A percentile compares a stretch with the other conserved stretches of the same genome.
phyloP scores from a whole-genome alignment of 192 early-diverging fungal genomes.

The Coemansia sp. region DNA sequence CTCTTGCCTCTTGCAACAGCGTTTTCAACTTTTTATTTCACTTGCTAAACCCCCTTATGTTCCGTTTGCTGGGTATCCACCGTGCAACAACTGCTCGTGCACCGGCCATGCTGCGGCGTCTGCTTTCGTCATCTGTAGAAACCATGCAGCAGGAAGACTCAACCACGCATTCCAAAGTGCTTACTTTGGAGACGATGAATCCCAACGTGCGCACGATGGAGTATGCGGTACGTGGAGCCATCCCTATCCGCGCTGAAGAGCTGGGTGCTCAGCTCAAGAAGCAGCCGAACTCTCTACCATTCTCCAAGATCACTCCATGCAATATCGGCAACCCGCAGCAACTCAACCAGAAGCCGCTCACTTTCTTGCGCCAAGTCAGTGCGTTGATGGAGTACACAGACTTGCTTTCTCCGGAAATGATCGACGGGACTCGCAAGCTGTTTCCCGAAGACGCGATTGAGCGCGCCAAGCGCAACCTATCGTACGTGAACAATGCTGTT shows the following conservation, averaged over 20 bases:
- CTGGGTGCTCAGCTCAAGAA: slow-evolving; percentile 58
- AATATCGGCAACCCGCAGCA: slow-evolving; percentile 96
- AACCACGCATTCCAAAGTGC: slow-evolving; percentile 55
- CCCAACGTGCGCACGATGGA: slow-evolving; percentile 71
- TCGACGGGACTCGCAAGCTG: slow-evolving; percentile 60
- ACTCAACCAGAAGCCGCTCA: slow-evolving; percentile 85
- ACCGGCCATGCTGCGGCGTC: slow-evolving; percentile 7
- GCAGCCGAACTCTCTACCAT: slow-evolving; percentile 58
- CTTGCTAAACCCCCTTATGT: slow-evolving; percentile 4
- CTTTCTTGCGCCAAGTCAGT: slow-evolving; percentile 94
- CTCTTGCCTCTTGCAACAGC: slow-evolving; percentile 4
- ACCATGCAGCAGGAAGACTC: slow-evolving; percentile 6
- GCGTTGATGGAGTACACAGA: slow-evolving; percentile 89
- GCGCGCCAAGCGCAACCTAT: slow-evolving; percentile 68
- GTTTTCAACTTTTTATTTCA: neutral
- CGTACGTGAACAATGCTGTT: slow-evolving; percentile 67
- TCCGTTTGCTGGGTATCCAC: slow-evolving; percentile 14
- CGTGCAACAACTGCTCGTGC: slow-evolving; percentile 11
- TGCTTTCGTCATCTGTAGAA: slow-evolving; percentile 29
- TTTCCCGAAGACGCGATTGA: slow-evolving; percentile 86
- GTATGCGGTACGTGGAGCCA: slow-evolving; percentile 94
- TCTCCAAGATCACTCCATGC: slow-evolving; percentile 68
- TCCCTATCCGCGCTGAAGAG: slow-evolving; percentile 90
- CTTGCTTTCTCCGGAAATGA: slow-evolving; percentile 61
- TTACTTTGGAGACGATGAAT: slow-evolving; percentile 71